phyloP scores from a whole-genome alignment of 768 basidiomycete species.

The Solioccasus polychromus region DNA sequence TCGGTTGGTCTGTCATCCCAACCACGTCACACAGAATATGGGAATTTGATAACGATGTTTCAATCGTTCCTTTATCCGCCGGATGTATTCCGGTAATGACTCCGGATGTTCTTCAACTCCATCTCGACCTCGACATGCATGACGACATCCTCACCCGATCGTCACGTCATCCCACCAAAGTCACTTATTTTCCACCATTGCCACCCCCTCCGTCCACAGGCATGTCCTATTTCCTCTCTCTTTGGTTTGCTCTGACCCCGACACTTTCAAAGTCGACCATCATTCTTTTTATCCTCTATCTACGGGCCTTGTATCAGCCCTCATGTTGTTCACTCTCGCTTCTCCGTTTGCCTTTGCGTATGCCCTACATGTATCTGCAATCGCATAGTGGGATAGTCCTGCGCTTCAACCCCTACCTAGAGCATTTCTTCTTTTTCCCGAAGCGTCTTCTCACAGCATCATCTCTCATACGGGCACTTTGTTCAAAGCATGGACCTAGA shows the following conservation, averaged over 20 bases:
- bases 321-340: conserved; percentile 16
- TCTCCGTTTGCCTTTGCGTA: conserved; percentile 18
- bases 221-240: conserved; percentile 6
- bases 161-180: conserved; percentile 23
- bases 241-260: background rate
- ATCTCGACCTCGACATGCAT: conserved; percentile 27
- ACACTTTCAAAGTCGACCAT: conserved; percentile 6
- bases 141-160: conserved; percentile 23
- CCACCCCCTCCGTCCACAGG: conserved; percentile 13
- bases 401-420: background rate
- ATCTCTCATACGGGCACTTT: conserved; percentile 7
- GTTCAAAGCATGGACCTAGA: conserved; percentile 14
- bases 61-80: conserved; percentile 17
- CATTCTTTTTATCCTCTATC: conserved; percentile 10
- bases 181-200: conserved; percentile 23
- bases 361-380: conserved; percentile 11
- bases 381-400: background rate
- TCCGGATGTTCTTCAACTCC: conserved; percentile 21
- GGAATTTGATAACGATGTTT: conserved; percentile 29
- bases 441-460: conserved; percentile 9
- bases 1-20: conserved; percentile 36
- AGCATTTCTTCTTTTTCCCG: background rate
- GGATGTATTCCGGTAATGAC: conserved; percentile 4
- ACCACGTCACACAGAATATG: conserved; percentile 19
- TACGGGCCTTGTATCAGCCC: conserved; percentile 10